These are phyloP conservation scores for Allantophomopsis cytisporea DNA, from an alignment of 2,329 filamentous ascomycete species.

Conservation along the genomic window DNA sequence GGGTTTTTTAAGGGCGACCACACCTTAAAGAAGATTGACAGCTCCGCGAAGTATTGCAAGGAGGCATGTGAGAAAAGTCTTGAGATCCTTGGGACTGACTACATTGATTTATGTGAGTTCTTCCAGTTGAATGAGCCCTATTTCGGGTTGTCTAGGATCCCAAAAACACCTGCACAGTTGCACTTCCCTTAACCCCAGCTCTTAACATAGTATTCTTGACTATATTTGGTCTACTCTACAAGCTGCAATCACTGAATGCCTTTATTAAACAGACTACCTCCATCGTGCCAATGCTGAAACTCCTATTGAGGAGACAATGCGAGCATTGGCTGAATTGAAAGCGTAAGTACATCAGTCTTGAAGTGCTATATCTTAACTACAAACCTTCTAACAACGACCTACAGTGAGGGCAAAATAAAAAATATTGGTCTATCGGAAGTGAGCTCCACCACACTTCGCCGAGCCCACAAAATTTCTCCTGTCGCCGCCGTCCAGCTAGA, in stretches of 20 bases:
- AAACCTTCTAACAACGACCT: background rate
- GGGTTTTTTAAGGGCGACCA: constrained; percentile 4
- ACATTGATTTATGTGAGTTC: constrained; percentile 29
- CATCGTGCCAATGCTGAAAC: constrained; percentile 20
- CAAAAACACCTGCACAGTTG: no score
- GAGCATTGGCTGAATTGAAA: constrained; percentile 30
- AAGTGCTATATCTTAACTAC: background rate
- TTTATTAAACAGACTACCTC: constrained; percentile 13
- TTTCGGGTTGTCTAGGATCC: no score
- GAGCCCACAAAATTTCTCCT: constrained; percentile 29
- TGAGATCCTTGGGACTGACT: constrained; percentile 24
- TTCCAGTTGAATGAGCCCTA: no score
- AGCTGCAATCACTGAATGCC: no score
- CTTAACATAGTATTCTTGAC: no score
- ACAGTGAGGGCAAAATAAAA: constrained; percentile 29
- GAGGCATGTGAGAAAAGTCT: constrained; percentile 38
- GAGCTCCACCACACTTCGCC: constrained; percentile 28
- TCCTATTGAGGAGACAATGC: constrained; percentile 28
- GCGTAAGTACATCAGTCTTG: background rate
- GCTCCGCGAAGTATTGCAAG: constrained; percentile 19
- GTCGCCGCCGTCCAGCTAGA: constrained; percentile 36
- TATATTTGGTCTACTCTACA: no score
- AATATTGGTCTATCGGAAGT: constrained; percentile 32
- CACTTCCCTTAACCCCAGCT: no score
- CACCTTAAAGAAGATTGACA: constrained; percentile 15